phyloP scores from a whole-genome alignment of 495 filamentous ascomycete species.

The Penicillium turbatum region DNA sequence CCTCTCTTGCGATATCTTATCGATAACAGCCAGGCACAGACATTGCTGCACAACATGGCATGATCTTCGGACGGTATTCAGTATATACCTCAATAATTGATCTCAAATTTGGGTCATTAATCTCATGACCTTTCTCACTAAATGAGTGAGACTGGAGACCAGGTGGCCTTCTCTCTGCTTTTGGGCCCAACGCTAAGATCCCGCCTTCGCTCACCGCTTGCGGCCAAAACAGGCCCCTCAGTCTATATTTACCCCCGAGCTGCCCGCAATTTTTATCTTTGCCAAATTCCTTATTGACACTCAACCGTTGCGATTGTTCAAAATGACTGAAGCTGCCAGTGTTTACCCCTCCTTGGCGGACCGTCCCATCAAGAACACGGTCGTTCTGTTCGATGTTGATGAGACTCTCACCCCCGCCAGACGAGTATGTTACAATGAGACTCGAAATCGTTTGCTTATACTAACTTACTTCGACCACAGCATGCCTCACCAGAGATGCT shows the following conservation, averaged over 20 bases:
- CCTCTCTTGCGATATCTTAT: conserved; percentile 13
- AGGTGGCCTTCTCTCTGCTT: conserved; percentile 16
- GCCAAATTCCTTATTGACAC: background rate
- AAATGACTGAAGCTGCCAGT: conserved; percentile 46
- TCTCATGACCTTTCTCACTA: background rate
- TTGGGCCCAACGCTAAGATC: conserved; percentile 16
- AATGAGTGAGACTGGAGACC: background rate
- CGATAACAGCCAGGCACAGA: conserved; percentile 12
- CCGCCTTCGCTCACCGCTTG: conserved; percentile 31
- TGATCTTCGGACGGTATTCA: background rate
- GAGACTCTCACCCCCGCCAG: conserved; percentile 78
- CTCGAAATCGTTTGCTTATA: background rate
- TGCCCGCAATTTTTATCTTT: conserved; percentile 6
- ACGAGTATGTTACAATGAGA: conserved; percentile 46
- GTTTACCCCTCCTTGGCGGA: conserved; percentile 70
- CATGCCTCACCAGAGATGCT: conserved; percentile 75
- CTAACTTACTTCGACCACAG: conserved; percentile 34
- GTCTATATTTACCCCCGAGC: conserved; percentile 18
- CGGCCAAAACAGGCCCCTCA: conserved; percentile 27
- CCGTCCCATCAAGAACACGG: conserved; percentile 82
- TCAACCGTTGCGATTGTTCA: conserved; percentile 5
- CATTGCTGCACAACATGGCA: background rate
- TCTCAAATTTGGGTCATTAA: background rate
- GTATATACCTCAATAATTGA: background rate
- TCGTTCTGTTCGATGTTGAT: conserved; percentile 92